A percentile compares a stretch with the other conserved stretches of the same genome.
Conservation (phyloP, 805 yeast genomes). For the Candida nemodendra region DNA sequence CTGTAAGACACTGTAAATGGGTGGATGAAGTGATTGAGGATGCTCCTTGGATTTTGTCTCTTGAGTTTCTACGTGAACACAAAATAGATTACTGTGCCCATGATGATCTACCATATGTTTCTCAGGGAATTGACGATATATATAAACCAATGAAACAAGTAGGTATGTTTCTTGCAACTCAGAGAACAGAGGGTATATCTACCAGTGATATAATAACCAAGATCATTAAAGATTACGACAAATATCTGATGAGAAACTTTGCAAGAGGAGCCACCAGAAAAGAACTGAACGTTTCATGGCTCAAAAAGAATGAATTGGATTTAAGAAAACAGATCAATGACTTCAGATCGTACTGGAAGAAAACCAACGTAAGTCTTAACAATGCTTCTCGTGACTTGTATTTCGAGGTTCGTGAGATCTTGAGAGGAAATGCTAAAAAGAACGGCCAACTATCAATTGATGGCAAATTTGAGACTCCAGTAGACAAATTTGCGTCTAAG, state of each 20-base stretch:
- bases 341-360: conserved; percentile 82
- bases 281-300: conserved; percentile 95
- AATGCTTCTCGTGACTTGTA: conserved; percentile 79
- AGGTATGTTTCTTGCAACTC: conserved; percentile 92
- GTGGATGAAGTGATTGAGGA: conserved; percentile 93
- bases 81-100: conserved; percentile 95
- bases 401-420: conserved; percentile 76
- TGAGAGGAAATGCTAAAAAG: conserved; percentile 37
- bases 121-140: conserved; percentile 86
- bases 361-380: conserved; percentile 64
- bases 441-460: conserved; percentile 12
- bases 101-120: conserved; percentile 93
- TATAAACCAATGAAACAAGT: conserved; percentile 86
- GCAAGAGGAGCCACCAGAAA: conserved; percentile 97
- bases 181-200: conserved; percentile 94
- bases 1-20: conserved; percentile 93
- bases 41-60: conserved; percentile 94
- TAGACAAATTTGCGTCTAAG: conserved; percentile 64
- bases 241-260: conserved; percentile 93
- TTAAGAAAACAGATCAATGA: conserved; percentile 86
- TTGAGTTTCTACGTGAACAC: conserved; percentile 75
- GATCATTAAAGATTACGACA: conserved; percentile 93
- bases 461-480: conserved; percentile 45
- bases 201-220: conserved; percentile 95
- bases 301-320: conserved; percentile 94